Base-by-base conservation (phyloP, 495 filamentous ascomycete genomes). In the Penicillium paradoxum region DNA sequence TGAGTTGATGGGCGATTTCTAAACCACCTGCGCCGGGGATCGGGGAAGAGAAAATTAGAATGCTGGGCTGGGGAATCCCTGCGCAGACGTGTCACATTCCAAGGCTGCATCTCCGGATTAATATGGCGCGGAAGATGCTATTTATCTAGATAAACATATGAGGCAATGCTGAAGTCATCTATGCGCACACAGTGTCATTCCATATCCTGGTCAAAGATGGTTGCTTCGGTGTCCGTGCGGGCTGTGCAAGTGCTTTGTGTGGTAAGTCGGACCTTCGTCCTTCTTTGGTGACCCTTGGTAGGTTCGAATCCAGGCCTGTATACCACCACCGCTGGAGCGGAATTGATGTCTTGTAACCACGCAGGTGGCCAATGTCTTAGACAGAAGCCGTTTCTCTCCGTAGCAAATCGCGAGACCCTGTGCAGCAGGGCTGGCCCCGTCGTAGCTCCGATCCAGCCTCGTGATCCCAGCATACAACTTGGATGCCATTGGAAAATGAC, bases 21-120 rank as follows among this genome's bases (percentile, higher is more conserved):
- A 49, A 49, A 9, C 17, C 48, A 30, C 18, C 48, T 39, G 36
- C 32, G 9, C n/a, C 29, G 7, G 25, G 21, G 9, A 14, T 17
- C n/a, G 15, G 34, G 15, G 24, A 40, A 37, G 18, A 42, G 29
- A 32, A 27, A 45, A 21, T 25, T 32, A 46, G 14, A 45, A 46
- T 22, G 14, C 13, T 9, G 51, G 29, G 25, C 17, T 43, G n/a
- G 18, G 37, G 17, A 13, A 40, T 33, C 48, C 37, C 24, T 41
- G 48, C 19, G 22, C 48, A 42, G 38, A 60, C 17, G 49, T 53
- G 51, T 60, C 39, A 47, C 56, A 54, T 58, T 50, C 42, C 46
- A 17, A 34, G 27, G 25, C 37, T 19, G 38, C 36, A 36, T 33
- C 15, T 30, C 25, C 38, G 48, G 48, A 41, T 51, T 32, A n/a